Conservation (phyloP, 805 yeast species). For the Yamadazyma nakazawae region DNA sequence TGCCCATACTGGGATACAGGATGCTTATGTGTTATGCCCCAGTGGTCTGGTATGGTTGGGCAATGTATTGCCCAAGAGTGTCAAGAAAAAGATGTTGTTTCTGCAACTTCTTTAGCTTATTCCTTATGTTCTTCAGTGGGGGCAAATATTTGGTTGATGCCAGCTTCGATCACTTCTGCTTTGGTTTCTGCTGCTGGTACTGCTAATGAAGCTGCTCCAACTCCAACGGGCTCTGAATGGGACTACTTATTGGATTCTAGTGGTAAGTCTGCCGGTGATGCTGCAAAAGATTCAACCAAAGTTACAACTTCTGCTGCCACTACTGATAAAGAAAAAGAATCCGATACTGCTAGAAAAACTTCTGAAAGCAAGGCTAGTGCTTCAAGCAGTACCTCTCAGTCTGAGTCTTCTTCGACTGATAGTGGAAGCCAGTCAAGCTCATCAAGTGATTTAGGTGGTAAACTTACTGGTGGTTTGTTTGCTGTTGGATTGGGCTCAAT, state of each 20-base stretch:
- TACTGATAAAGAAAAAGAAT: background rate
- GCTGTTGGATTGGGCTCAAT: slow-evolving; percentile 10
- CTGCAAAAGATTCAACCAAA: background rate
- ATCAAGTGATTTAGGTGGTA: background rate
- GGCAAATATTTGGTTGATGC: slow-evolving; percentile 37
- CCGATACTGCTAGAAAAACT: background rate
- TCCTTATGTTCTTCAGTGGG: slow-evolving; percentile 40
- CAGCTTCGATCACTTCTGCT: slow-evolving; percentile 18
- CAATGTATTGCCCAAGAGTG: slow-evolving; percentile 41
- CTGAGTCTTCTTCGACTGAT: background rate
- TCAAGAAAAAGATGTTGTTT: slow-evolving; percentile 30
- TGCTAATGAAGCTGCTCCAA: slow-evolving; percentile 15
- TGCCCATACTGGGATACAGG: slow-evolving; percentile 55
- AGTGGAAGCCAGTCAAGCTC: background rate
- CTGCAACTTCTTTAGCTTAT: slow-evolving; percentile 40
- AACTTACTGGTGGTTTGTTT: slow-evolving; percentile 10
- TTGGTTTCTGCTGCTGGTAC: slow-evolving; percentile 23
- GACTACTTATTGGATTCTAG: slow-evolving; percentile 3
- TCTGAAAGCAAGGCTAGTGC: background rate
- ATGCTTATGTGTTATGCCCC: slow-evolving; percentile 48
- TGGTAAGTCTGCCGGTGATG: slow-evolving; percentile 1
- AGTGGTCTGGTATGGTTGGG: slow-evolving; percentile 43
- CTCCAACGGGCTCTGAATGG: slow-evolving; percentile 11
- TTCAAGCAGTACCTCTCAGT: background rate
- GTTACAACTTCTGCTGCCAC: slow-evolving; percentile 4